Evolutionary conservation across 257 asterid species (phyloP).

Genomic region (Buddleja alternifolia): DNA sequence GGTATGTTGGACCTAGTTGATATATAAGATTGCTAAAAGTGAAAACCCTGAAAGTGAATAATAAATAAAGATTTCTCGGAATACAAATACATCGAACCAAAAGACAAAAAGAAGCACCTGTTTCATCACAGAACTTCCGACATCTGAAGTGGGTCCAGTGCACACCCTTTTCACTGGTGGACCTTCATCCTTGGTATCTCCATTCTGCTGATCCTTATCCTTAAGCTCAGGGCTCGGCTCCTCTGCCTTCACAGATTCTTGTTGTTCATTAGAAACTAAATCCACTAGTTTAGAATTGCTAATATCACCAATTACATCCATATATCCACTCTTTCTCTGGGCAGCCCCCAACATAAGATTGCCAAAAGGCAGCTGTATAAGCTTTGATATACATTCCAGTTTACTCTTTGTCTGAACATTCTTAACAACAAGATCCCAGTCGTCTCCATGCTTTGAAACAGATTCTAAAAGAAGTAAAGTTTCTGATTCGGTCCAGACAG

Average conservation of each 20-base stretch:
- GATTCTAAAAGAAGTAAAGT: conserved; percentile 84
- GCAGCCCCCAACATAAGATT: conserved; percentile 75
- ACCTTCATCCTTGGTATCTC: conserved; percentile 49
- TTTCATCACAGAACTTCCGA: conserved; percentile 71
- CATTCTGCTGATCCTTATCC: conserved; percentile 48
- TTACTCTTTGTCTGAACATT: conserved; percentile 78
- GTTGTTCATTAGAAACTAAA: conserved; percentile 40
- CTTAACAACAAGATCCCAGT: conserved; percentile 88
- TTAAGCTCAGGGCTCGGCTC: conserved; percentile 39
- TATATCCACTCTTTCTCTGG: conserved; percentile 44
- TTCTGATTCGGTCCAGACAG: conserved; percentile 87
- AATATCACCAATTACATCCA: conserved; percentile 45
- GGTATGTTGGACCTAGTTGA: background rate
- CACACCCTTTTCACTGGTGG: conserved; percentile 68
- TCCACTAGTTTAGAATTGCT: conserved; percentile 38
- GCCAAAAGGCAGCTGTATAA: conserved; percentile 87
- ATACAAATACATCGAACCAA: conserved; percentile 15
- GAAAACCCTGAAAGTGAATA: conserved; percentile 14
- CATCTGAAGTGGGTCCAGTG: conserved; percentile 48
- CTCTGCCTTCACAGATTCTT: conserved; percentile 42
- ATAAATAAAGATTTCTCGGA: background rate
- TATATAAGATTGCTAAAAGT: conserved; percentile 11
- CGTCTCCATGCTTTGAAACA: conserved; percentile 87
- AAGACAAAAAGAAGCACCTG: conserved; percentile 51
- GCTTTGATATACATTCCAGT: conserved; percentile 89